Evolutionary conservation across 2,329 filamentous ascomycete species (phyloP), one percentile per base, ranked within the genome.

Genomic region (Alternaria brassicae): DNA sequence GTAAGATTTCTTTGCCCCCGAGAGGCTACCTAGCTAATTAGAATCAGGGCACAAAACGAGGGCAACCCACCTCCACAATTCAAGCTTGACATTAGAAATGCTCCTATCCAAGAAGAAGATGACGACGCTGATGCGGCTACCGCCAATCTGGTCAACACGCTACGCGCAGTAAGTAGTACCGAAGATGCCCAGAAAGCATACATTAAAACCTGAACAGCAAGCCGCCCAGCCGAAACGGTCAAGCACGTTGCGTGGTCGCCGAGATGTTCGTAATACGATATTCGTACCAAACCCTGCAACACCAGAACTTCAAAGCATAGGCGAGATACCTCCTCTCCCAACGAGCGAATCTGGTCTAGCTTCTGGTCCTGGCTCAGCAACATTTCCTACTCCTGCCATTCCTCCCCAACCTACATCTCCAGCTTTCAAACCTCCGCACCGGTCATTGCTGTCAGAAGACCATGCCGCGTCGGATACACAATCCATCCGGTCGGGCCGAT

Each of bases 261-360:
- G 95, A 73, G 94, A 98, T 75, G 92, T 96, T 63, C 88, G 94
- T 59, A 96, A 96, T 78, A 97, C 93, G 1, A 89, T 97, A 54
- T 94, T 95, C 72, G 84, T 93, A 63, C 89, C 91, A 6, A 77
- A 72, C 51, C 75, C 74, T 23, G 68, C 71, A 15, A 68, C 76
- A 10, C 76, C 78, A 36, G 78, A 80, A 54, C 60, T 77, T 45
- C 75, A 74, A 51, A 73, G 73, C 63, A 76, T 77, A 60, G 76
- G 72, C 52, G 76, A 72, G 53, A 72, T 64, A 53, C 75, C 67
- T 49, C 68, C 74, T 21, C 55, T 72, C 23, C 70, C 71, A 36
- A 71, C 74, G 34, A 66, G 67, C 19, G 64, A 64, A 39, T 63
- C 67, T 56, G 52, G 61, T 47, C 48, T 62, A 27, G 36, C 55